A percentile compares a stretch with the other conserved stretches of the same genome.
These are phyloP conservation scores for Boletus patriciae DNA, from an alignment of 768 basidiomycete species.

Conservation along the genomic window DNA sequence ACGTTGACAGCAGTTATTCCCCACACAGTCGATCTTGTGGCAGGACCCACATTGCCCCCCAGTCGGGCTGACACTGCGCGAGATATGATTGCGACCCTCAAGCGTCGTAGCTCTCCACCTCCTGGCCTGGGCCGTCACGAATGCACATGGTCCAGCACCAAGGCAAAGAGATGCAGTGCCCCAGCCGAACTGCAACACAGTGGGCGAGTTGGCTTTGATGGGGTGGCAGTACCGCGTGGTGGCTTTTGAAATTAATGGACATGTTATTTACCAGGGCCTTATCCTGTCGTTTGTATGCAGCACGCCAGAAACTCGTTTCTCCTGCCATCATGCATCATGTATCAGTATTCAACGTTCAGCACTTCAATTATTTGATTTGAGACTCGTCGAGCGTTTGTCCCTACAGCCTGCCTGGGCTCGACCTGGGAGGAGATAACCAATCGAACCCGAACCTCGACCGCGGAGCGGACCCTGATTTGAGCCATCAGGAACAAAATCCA, in stretches of 20 bases:
- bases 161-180: constrained; percentile 58
- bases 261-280: background rate
- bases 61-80: constrained; percentile 57
- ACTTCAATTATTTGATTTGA: background rate
- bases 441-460: background rate
- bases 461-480: background rate
- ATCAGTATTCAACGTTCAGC: background rate
- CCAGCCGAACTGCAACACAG: constrained; percentile 55
- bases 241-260: constrained; percentile 45
- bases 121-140: constrained; percentile 7
- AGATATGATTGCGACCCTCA: constrained; percentile 65
- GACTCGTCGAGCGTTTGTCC: background rate
- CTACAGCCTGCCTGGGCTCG: too few relatives aligned
- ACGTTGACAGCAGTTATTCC: constrained; percentile 47
- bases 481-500: too few relatives aligned
- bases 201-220: constrained; percentile 55
- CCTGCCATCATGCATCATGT: background rate
- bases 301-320: background rate
- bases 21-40: constrained; percentile 42
- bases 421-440: background rate
- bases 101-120: constrained; percentile 49
- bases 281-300: background rate
- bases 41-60: constrained; percentile 48
- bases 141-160: constrained; percentile 34
- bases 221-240: constrained; percentile 58